A percentile compares a stretch with the other conserved stretches of the same genome.
phyloP scores from a whole-genome alignment of 495 filamentous ascomycete species.

The Lepraria neglecta region DNA sequence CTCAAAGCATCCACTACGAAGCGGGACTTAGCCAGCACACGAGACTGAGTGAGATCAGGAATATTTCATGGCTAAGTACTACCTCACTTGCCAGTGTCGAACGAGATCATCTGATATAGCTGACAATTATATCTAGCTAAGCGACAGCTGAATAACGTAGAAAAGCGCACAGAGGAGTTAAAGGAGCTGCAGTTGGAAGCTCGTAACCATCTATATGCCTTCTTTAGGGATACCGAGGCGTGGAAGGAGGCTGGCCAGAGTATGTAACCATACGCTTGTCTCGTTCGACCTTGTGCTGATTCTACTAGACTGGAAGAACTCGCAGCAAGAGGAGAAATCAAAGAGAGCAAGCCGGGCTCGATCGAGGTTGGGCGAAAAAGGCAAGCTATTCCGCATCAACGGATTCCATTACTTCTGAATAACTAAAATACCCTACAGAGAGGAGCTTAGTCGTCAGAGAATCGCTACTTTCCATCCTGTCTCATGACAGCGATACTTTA shows the following conservation, averaged over 20 bases:
- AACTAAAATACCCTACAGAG: not conserved
- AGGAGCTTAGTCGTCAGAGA: constrained; percentile 13
- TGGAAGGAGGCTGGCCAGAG: constrained; percentile 17
- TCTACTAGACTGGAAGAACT: constrained; percentile 4
- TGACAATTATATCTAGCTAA: constrained; percentile 17
- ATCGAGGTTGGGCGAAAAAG: not conserved
- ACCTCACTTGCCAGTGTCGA: not conserved
- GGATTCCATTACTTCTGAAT: not conserved
- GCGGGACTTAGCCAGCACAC: constrained; percentile 11
- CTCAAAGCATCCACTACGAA: constrained; percentile 19
- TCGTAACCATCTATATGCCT: constrained; percentile 21
- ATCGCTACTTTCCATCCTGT: constrained; percentile 14
- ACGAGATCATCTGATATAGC: not conserved
- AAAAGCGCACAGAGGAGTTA: constrained; percentile 14
- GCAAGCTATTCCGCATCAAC: not conserved
- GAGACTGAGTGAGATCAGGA: constrained; percentile 13
- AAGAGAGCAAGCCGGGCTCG: not conserved
- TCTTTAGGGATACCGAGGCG: constrained; percentile 20
- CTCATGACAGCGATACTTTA: not conserved
- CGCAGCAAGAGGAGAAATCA: constrained; percentile 9
- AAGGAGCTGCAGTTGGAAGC: constrained; percentile 21
- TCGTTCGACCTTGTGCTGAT: not conserved
- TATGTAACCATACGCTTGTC: not conserved
- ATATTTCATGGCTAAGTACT: constrained; percentile 17
- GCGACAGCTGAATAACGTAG: constrained; percentile 12